A percentile compares a stretch with the other conserved stretches of the same genome.
These are phyloP conservation scores for Fusarium citri DNA, from an alignment of 2,329 filamentous ascomycete species.

Conservation along the genomic window DNA sequence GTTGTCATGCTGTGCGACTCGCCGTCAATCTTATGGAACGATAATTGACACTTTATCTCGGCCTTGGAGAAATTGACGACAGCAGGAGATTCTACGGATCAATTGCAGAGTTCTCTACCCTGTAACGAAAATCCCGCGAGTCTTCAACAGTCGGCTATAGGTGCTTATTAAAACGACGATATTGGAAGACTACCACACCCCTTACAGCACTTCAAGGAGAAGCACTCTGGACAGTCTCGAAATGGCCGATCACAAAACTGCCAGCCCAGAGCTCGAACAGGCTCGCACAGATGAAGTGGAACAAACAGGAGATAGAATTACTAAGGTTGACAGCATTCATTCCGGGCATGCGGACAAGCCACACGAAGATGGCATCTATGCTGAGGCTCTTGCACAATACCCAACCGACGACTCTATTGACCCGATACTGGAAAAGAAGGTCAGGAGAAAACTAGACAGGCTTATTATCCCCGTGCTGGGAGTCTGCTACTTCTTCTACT, in stretches of 20 bases:
- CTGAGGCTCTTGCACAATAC: slow-evolving; percentile 52
- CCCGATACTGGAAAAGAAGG: slow-evolving; percentile 47
- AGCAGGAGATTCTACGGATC: not conserved
- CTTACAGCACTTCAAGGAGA: not conserved
- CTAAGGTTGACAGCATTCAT: not conserved
- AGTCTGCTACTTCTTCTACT: slow-evolving; percentile 58
- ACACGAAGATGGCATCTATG: slow-evolving; percentile 47
- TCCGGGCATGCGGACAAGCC: slow-evolving; percentile 14
- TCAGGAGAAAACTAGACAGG: slow-evolving; percentile 54
- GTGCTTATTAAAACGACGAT: not conserved
- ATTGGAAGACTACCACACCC: not conserved
- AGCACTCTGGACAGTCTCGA: not conserved
- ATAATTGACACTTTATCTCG: not conserved
- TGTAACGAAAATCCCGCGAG: not conserved
- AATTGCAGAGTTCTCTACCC: not conserved
- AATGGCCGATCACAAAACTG: not conserved
- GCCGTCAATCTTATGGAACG: not conserved
- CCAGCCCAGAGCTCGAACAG: slow-evolving; percentile 7
- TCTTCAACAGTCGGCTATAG: not conserved
- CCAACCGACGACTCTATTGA: slow-evolving; percentile 54
- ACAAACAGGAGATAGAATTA: slow-evolving; percentile 3
- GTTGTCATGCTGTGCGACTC: not conserved
- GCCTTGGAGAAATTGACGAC: not conserved
- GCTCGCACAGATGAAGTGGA: slow-evolving; percentile 9
- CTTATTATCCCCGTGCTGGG: slow-evolving; percentile 54